Evolutionary conservation across 495 filamentous ascomycete genomes (phyloP), one percentile per base, ranked within the genome.

Genomic region (Gamarada debralockiae): DNA sequence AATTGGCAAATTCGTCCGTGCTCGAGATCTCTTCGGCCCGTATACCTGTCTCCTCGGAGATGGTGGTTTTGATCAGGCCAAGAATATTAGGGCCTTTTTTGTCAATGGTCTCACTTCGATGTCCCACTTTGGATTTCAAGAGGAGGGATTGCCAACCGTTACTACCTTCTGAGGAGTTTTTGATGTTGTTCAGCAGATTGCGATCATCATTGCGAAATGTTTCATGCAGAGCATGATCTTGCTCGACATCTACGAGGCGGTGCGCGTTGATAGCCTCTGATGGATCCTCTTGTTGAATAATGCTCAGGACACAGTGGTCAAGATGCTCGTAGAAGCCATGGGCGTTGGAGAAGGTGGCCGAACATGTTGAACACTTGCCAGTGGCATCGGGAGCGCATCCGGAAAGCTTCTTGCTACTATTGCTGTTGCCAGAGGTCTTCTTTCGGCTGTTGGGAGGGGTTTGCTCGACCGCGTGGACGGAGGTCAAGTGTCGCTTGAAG

Each of bases 241-340:
- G 74, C 39, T 88, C 87, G 10, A 96, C 85, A 59, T 91, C 90
- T 48, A 75, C 81, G 22, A 99, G 78, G 15, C 86, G 80, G 65
- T 84, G 75, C 56, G 96, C 89, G 71, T 97, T 99, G 78, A 95
- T 93, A 29, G 87, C 89, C 72, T 97, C 95, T 50, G 88, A 88
- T 4, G 95, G 93, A 64, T 97, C 93, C 65, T 95, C 89, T 70
- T 96, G 91, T 66, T 97, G 95, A 34, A 99, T 95, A 50, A 97
- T 92, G 61, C 91, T 89, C 50, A 97, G 80, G 50, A 99, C 95
- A 68, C 93, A 99, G 76, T 99, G 95, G 66, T 99, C 93, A 59
- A 99, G 71, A 80, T 99, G 93, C 76, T 99, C 93, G 68, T 97
- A 97, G 70, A 97, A 97, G 67, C 97, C 92, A 63, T 99, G 93